phyloP scores from a whole-genome alignment of 352 stramenopile genomes.

The Globisporangium lucens region DNA sequence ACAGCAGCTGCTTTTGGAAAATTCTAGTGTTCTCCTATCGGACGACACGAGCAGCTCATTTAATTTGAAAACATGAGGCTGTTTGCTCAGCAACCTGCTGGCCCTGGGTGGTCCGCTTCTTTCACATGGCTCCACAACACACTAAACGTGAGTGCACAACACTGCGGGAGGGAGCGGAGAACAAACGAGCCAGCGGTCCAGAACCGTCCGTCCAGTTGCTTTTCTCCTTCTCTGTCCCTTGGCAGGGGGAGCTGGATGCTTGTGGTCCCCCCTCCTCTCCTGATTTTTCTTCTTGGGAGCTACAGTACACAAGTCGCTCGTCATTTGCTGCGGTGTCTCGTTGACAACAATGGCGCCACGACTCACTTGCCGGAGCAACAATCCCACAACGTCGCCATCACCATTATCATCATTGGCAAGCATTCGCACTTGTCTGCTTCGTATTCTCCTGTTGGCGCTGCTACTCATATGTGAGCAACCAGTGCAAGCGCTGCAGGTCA shows the following conservation, averaged over 20 bases:
- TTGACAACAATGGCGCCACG: neutral
- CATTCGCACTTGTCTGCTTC: neutral
- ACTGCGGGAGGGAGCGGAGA: neutral
- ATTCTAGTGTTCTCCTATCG: neutral
- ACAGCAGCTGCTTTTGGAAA: neutral
- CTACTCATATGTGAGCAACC: neutral
- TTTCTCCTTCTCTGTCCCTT: neutral
- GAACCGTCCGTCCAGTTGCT: neutral
- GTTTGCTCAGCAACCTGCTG: neutral
- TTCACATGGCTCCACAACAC: slow-evolving; percentile 3
- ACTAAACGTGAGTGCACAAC: neutral
- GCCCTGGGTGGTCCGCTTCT: neutral
- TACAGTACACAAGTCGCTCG: neutral
- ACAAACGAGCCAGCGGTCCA: neutral
- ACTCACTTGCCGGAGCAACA: neutral
- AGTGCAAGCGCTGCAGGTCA: slow-evolving; percentile 4
- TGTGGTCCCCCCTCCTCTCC: neutral
- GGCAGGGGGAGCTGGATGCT: neutral
- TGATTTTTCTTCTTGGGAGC: neutral
- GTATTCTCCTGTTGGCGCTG: neutral
- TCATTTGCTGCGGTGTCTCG: neutral
- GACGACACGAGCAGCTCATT: no score
- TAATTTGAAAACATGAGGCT: no score
- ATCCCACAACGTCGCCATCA: neutral
- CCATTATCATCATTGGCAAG: neutral